Evolutionary conservation across 345 rosid genomes (phyloP).

Genomic region (Camelina laxa): DNA sequence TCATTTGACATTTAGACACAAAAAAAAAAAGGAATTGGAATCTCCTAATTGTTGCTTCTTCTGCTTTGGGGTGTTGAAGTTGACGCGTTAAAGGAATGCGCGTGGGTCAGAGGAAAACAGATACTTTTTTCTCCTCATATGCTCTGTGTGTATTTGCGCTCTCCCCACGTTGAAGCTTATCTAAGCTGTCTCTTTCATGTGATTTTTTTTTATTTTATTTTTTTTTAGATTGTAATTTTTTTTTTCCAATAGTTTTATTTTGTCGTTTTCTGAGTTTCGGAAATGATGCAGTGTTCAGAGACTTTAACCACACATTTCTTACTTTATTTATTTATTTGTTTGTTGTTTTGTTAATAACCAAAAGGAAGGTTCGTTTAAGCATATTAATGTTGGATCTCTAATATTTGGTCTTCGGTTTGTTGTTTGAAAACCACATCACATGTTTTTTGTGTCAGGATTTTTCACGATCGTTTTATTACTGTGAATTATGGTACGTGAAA

Average conservation of each 20-base stretch:
- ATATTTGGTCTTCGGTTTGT: background rate
- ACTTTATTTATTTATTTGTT: background rate
- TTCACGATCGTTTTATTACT: constrained; percentile 3
- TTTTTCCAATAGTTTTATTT: background rate
- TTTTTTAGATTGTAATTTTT: background rate
- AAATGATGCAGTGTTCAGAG: constrained; percentile 35
- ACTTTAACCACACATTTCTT: constrained; percentile 24
- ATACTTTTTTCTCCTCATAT: constrained; percentile 7
- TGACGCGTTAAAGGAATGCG: constrained; percentile 28
- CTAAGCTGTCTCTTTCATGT: constrained; percentile 49
- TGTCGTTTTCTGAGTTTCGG: constrained; percentile 45
- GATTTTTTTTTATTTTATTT: constrained; percentile 19
- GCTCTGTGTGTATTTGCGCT: constrained; percentile 43
- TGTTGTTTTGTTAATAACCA: constrained; percentile 34
- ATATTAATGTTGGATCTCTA: constrained; percentile 12
- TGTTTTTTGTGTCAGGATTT: constrained; percentile 32
- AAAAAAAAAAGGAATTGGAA: constrained; percentile 27
- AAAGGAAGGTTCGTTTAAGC: constrained; percentile 39
- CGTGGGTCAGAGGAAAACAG: constrained; percentile 31
- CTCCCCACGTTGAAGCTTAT: constrained; percentile 46
- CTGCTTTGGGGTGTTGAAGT: background rate
- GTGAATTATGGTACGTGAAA: constrained; percentile 30
- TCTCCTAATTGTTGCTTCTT: background rate
- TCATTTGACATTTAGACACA: background rate
- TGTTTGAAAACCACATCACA: constrained; percentile 13